Conservation (phyloP, 345 rosid genomes). For the Moringa oleifera region DNA sequence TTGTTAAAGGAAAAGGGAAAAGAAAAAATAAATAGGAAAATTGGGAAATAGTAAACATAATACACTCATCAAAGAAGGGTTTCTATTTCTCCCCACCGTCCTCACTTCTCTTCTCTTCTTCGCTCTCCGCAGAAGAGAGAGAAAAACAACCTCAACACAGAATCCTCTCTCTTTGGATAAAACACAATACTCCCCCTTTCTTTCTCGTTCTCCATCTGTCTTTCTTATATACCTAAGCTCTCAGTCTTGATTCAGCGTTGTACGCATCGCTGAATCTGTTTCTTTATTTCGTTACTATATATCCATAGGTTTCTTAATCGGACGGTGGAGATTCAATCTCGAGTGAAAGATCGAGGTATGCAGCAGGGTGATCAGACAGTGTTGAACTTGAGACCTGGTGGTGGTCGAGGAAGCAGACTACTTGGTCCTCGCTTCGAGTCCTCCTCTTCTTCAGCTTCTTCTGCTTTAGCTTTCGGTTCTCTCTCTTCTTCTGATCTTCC, state of each 20-base stretch:
- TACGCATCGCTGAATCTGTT: constrained; percentile 26
- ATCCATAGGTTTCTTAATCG: constrained; percentile 15
- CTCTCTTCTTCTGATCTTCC: constrained; percentile 62
- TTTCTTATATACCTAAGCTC: background rate
- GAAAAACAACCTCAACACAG: constrained; percentile 17
- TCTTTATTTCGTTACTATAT: background rate
- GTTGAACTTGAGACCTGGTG: constrained; percentile 99
- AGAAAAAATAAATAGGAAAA: background rate
- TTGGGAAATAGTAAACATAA: background rate
- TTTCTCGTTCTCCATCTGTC: constrained; percentile 5
- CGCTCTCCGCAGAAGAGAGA: constrained; percentile 50
- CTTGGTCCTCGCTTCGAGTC: constrained; percentile 54
- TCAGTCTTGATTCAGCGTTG: constrained; percentile 26
- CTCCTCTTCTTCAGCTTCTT: constrained; percentile 32
- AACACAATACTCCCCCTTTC: too few relatives aligned
- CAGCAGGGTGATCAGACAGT: constrained; percentile 93
- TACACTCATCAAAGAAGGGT: constrained; percentile 32
- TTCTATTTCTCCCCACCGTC: constrained; percentile 23
- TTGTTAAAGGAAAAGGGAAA: background rate
- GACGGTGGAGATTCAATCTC: constrained; percentile 30
- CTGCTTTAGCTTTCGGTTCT: constrained; percentile 54
- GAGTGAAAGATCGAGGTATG: constrained; percentile 57
- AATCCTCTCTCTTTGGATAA: constrained; percentile 1
- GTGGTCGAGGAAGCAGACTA: constrained; percentile 90
- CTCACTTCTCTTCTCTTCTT: constrained; percentile 37